Percentiles rank a stretch among this genome's conserved stretches.
Evolutionary conservation across 2,329 filamentous ascomycete genomes (phyloP).

Genomic region (Arthrobotrys musiformis): DNA sequence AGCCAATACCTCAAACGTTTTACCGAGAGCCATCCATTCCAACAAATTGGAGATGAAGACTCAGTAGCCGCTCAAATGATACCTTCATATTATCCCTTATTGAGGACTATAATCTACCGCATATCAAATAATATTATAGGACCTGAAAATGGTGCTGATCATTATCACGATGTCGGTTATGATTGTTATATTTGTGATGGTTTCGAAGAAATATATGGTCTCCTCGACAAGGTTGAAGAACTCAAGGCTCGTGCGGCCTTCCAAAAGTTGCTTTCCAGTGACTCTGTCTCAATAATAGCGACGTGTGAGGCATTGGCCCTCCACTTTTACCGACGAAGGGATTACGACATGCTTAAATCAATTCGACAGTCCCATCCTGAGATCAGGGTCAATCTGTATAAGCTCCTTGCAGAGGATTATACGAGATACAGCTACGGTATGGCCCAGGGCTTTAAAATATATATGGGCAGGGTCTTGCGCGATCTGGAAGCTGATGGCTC

Average conservation of each 20-base stretch:
- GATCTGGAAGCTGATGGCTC: not conserved
- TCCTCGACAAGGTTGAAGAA: not conserved
- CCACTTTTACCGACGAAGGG: not conserved
- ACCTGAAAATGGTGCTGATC: too few relatives aligned
- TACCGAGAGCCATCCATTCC: not conserved
- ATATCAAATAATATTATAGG: not conserved
- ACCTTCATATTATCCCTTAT: not conserved
- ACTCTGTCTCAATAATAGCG: not conserved
- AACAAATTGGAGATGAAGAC: not conserved
- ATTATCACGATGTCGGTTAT: too few relatives aligned
- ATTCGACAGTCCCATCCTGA: not conserved
- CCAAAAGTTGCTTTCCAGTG: not conserved
- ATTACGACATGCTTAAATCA: not conserved
- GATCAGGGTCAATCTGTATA: not conserved
- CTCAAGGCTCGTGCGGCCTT: not conserved
- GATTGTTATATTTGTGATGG: too few relatives aligned
- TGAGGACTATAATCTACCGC: not conserved
- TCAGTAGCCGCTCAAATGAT: too few relatives aligned
- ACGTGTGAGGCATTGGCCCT: not conserved
- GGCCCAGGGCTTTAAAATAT: too few relatives aligned
- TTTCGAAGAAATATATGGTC: not conserved
- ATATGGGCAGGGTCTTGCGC: not conserved
- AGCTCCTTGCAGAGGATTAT: not conserved
- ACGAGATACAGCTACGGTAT: too few relatives aligned
- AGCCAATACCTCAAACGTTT: not conserved